Evolutionary conservation across 306 rosid species (phyloP), one percentile per base, ranked within the genome.

Genomic region (Macrotyloma uniflorum): DNA sequence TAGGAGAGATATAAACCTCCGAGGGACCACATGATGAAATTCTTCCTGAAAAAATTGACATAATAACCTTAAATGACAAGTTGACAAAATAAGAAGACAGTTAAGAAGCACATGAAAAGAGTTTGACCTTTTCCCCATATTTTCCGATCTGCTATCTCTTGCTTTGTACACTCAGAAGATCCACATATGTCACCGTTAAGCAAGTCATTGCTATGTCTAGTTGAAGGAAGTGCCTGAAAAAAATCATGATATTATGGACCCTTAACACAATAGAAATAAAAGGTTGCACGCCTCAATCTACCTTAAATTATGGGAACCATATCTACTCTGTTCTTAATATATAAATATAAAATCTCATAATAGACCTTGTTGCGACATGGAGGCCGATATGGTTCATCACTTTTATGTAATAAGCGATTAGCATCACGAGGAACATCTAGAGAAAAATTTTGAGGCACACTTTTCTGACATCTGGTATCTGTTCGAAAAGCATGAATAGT

Each of bases 301-400:
- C 49, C 57, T 38, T 65, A 54, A 45, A 28, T 32, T 24, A 20
- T 72, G 35, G 68, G 55, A 78, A 72, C 75, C 67, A 78, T 68
- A 74, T 58, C n/a, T 26, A 8, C 42, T 40, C 18, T 24, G 24
- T 15, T 22, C 5, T 23, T 24, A 55, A 36, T 26, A 28, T 6
- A 33, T 42, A 50, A 68, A 28, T 6, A 33, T 42, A 50, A n/a
- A 68, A 70, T 28, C 42, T 43, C 15, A 76, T 59, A 70, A 43
- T 74, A 54, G 36, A 87, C 91, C 90, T 77, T 80, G 83, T 59
- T 24, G 67, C 43, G 79, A 63, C 50, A 79, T 2, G 86, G 91
- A 78, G 94, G 94, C 42, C 70, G 46, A 81, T 86, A 90, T 16
- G 93, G 91, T 33, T 77, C 79, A 55, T 42, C 47, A 83, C 85